Conservation (phyloP, 2,329 filamentous ascomycete species). For the Colletotrichum nymphaeae region DNA sequence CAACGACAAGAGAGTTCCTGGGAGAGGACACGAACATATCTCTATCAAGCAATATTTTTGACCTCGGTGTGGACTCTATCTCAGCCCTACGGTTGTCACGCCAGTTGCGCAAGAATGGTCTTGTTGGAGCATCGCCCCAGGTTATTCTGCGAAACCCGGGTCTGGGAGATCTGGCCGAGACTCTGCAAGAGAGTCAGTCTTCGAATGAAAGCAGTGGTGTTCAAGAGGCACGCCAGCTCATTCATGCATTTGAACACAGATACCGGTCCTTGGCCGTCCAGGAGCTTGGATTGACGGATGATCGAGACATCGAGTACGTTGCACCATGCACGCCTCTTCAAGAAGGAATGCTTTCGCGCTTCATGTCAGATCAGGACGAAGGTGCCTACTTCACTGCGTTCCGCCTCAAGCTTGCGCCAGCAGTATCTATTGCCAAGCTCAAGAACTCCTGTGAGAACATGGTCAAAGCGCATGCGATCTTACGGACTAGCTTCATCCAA, state of each 20-base stretch:
- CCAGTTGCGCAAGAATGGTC: slow-evolving; percentile 71
- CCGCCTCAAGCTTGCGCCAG: slow-evolving; percentile 62
- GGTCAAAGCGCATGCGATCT: slow-evolving; percentile 66
- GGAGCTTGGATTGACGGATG: neutral
- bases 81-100: slow-evolving; percentile 79
- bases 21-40: slow-evolving; percentile 57
- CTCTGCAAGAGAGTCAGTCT: slow-evolving; percentile 42
- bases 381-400: slow-evolving; percentile 85
- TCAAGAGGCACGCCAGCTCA: slow-evolving; percentile 66
- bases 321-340: slow-evolving; percentile 88
- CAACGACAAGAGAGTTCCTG: slow-evolving; percentile 65
- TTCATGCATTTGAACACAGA: slow-evolving; percentile 73
- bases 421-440: slow-evolving; percentile 60
- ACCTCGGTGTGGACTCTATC: slow-evolving; percentile 89
- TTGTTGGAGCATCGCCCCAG: slow-evolving; percentile 70
- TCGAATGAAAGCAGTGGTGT: slow-evolving; percentile 40
- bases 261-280: slow-evolving; percentile 66
- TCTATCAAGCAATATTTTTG: slow-evolving; percentile 78
- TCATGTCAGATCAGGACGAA: slow-evolving; percentile 63
- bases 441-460: slow-evolving; percentile 67
- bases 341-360: slow-evolving; percentile 84
- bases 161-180: slow-evolving; percentile 58
- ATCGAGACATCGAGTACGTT: slow-evolving; percentile 74
- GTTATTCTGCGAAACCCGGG: slow-evolving; percentile 73
- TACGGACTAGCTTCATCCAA: slow-evolving; percentile 78